These are phyloP conservation scores for Maudiozyma barnettii DNA, from an alignment of 805 yeast species.

Conservation along the genomic window DNA sequence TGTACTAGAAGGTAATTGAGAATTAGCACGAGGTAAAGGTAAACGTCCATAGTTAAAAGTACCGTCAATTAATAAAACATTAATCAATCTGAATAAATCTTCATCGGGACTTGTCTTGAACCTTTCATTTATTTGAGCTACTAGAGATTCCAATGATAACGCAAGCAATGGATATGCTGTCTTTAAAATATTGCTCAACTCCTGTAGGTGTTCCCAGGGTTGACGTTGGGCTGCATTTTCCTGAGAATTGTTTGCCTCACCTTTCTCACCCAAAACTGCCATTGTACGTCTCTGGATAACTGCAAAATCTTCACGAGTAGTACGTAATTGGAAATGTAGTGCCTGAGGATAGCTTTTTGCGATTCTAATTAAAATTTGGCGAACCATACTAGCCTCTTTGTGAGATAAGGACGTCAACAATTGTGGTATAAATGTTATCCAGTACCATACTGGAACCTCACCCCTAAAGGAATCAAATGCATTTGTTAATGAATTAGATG, in stretches of 20 bases:
- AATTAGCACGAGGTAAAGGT: slow-evolving; percentile 80
- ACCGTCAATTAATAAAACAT: slow-evolving; percentile 88
- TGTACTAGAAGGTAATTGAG: slow-evolving; percentile 81
- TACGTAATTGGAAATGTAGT: slow-evolving; percentile 86
- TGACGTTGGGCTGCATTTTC: slow-evolving; percentile 37
- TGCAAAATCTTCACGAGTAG: slow-evolving; percentile 89
- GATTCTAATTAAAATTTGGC: slow-evolving; percentile 78
- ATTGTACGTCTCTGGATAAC: slow-evolving; percentile 71
- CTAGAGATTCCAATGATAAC: slow-evolving; percentile 83
- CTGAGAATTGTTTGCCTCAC: slow-evolving; percentile 11
- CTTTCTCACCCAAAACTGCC: slow-evolving; percentile 34
- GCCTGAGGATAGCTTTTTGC: slow-evolving; percentile 98
- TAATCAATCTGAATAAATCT: slow-evolving; percentile 88
- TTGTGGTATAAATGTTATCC: slow-evolving; percentile 97
- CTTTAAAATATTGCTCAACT: slow-evolving; percentile 87
- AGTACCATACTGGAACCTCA: slow-evolving; percentile 97
- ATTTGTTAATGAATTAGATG: slow-evolving; percentile 65
- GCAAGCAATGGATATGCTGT: slow-evolving; percentile 95
- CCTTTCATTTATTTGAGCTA: slow-evolving; percentile 88
- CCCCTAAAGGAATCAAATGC: slow-evolving; percentile 91
- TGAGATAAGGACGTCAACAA: slow-evolving; percentile 81
- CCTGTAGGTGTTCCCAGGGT: slow-evolving; percentile 91
- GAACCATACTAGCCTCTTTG: slow-evolving; percentile 80
- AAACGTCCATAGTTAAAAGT: slow-evolving; percentile 80
- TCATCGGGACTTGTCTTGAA: slow-evolving; percentile 93